Conservation (phyloP, 306 rosid species). For the Cicer yamashitae region DNA sequence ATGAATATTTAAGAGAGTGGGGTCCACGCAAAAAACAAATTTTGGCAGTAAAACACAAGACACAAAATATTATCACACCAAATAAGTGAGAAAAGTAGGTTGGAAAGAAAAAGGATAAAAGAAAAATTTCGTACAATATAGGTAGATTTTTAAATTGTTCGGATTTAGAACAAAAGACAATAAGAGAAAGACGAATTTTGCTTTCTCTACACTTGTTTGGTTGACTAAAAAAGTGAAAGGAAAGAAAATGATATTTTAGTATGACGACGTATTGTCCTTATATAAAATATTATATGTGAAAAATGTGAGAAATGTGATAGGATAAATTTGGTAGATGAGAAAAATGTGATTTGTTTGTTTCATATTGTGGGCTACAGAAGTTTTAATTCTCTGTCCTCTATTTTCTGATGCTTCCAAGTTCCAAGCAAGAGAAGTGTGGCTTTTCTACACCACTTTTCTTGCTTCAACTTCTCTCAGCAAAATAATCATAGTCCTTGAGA, state of each 20-base stretch:
- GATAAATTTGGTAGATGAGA: not conserved
- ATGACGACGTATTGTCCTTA: not conserved
- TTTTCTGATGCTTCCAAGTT: slow-evolving; percentile 3
- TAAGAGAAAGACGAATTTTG: not conserved
- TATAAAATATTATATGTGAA: not conserved
- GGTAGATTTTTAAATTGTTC: too few species aligned
- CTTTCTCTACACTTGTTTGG: not conserved
- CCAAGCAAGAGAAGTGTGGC: not conserved
- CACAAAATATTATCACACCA: too few species aligned
- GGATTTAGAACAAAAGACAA: not conserved
- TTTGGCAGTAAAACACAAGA: too few species aligned
- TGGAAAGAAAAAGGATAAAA: too few species aligned
- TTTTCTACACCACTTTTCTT: not conserved
- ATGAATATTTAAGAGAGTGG: too few species aligned
- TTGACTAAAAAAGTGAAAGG: not conserved
- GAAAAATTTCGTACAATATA: too few species aligned
- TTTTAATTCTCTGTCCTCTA: not conserved
- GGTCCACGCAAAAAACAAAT: too few species aligned
- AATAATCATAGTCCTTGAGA: slow-evolving; percentile 9
- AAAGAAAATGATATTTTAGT: not conserved
- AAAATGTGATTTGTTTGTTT: not conserved
- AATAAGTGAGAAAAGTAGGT: too few species aligned
- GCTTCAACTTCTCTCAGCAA: not conserved
- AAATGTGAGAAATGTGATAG: not conserved
- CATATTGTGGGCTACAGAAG: not conserved